Evolutionary conservation across 192 early-diverging fungal species (phyloP).

Genomic region (Coemansia sp.): DNA sequence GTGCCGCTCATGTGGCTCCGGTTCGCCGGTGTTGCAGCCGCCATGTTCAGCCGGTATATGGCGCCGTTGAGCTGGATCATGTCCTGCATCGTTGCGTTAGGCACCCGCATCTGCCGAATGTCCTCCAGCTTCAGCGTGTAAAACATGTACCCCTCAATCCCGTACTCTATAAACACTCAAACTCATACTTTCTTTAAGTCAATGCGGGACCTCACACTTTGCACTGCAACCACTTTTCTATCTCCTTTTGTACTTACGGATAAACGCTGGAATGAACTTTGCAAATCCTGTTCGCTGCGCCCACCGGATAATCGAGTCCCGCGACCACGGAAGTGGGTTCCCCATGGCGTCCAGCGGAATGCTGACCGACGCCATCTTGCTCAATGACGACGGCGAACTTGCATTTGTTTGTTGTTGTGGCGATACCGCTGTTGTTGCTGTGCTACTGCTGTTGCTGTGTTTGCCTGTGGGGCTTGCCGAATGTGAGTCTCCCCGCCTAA

Average conservation of each 20-base stretch:
- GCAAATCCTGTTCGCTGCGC: slow-evolving; percentile 35
- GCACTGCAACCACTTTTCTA: too few relatives aligned
- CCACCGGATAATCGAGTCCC: slow-evolving; percentile 48
- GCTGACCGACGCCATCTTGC: slow-evolving; percentile 33
- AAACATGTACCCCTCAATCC: slow-evolving; percentile 45
- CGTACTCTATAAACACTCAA: slow-evolving; percentile 28
- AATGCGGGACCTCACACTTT: neutral
- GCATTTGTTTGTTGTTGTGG: neutral
- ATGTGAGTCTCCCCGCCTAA: slow-evolving; percentile 3
- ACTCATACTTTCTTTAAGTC: neutral
- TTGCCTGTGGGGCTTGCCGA: neutral
- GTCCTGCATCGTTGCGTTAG: slow-evolving; percentile 44
- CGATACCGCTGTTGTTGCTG: neutral
- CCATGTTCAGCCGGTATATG: slow-evolving; percentile 44
- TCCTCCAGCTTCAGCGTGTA: slow-evolving; percentile 46
- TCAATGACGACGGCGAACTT: slow-evolving; percentile 7
- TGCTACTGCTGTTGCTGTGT: neutral
- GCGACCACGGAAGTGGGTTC: slow-evolving; percentile 44
- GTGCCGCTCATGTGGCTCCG: slow-evolving; percentile 48
- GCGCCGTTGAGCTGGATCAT: slow-evolving; percentile 51
- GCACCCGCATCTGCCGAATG: slow-evolving; percentile 44
- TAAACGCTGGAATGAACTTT: slow-evolving; percentile 46
- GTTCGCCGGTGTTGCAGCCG: slow-evolving; percentile 29
- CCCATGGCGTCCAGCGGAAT: slow-evolving; percentile 37
- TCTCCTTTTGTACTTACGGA: slow-evolving; percentile 23